Percentiles rank a stretch among this genome's conserved stretches.
phyloP scores from a whole-genome alignment of 495 filamentous ascomycete species.

The Aspergillus bertholletiae region DNA sequence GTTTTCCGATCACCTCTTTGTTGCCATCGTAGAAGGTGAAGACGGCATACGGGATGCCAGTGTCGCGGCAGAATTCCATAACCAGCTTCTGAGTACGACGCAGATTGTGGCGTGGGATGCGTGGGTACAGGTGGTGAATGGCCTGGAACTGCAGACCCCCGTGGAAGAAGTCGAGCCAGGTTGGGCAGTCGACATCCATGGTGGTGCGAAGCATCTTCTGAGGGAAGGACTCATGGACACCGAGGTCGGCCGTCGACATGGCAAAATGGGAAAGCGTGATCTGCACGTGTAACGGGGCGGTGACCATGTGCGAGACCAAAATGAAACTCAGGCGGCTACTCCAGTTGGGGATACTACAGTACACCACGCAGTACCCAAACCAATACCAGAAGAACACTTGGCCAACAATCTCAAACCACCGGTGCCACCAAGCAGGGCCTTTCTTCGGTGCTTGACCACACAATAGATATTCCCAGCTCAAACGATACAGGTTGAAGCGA shows the following conservation, averaged over 20 bases:
- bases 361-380: conserved; percentile 86
- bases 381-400: conserved; percentile 90
- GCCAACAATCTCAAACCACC: conserved; percentile 78
- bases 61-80: conserved; percentile 84
- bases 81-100: conserved; percentile 78
- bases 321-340: conserved; percentile 71
- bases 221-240: conserved; percentile 83
- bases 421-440: conserved; percentile 84
- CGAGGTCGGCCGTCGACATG: conserved; percentile 92
- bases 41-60: conserved; percentile 87
- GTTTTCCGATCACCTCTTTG: conserved; percentile 75
- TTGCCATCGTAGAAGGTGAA: conserved; percentile 95
- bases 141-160: conserved; percentile 96
- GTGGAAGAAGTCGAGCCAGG: conserved; percentile 95
- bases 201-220: conserved; percentile 97
- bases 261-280: conserved; percentile 97
- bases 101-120: conserved; percentile 94
- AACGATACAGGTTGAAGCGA: conserved; percentile 85
- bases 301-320: conserved; percentile 81
- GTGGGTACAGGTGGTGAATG: conserved; percentile 89
- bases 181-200: conserved; percentile 95
- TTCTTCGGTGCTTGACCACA: conserved; percentile 72
- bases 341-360: conserved; percentile 67
- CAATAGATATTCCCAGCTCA: conserved; percentile 82
- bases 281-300: conserved; percentile 86